phyloP scores from a whole-genome alignment of 1,284 basidiomycete species.

The Tetrapyrgos nigripes region DNA sequence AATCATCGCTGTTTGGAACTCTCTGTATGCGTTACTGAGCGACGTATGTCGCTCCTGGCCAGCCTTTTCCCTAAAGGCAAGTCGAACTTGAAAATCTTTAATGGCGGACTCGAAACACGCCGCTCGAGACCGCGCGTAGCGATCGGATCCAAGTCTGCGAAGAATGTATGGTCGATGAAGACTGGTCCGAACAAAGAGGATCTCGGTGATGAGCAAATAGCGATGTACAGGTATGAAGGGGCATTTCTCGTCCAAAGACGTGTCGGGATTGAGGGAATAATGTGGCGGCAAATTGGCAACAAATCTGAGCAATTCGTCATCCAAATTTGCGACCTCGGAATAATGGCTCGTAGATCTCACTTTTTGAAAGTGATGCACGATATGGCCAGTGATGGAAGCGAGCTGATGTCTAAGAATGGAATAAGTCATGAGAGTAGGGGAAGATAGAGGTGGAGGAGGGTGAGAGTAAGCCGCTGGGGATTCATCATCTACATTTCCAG shows the following conservation, averaged over 20 bases:
- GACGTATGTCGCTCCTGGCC: slow-evolving; percentile 69
- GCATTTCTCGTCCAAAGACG: slow-evolving; percentile 71
- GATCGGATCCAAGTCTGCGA: slow-evolving; percentile 73
- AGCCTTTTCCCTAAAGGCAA: slow-evolving; percentile 65
- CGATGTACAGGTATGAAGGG: slow-evolving; percentile 77
- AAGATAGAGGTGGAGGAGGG: slow-evolving; percentile 62
- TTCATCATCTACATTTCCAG: slow-evolving; percentile 85
- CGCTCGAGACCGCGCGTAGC: slow-evolving; percentile 74
- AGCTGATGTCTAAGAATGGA: slow-evolving; percentile 88
- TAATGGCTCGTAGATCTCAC: slow-evolving; percentile 85
- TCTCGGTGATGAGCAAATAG: slow-evolving; percentile 81
- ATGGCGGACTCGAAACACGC: slow-evolving; percentile 85
- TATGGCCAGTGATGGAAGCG: slow-evolving; percentile 86
- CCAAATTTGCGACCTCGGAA: slow-evolving; percentile 82
- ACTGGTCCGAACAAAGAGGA: slow-evolving; percentile 81
- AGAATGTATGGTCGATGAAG: slow-evolving; percentile 82
- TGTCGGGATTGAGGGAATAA: slow-evolving; percentile 80
- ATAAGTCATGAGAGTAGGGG: slow-evolving; percentile 87
- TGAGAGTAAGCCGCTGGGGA: slow-evolving; percentile 45
- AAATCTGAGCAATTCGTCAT: slow-evolving; percentile 87
- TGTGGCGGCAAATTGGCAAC: slow-evolving; percentile 79
- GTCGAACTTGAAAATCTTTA: slow-evolving; percentile 76
- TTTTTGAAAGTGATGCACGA: slow-evolving; percentile 96
- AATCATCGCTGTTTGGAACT: slow-evolving; percentile 88
- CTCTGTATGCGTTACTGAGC: slow-evolving; percentile 80